Evolutionary conservation across 1,284 basidiomycete species (phyloP).

Genomic region (Ceratobasidium sp.): DNA sequence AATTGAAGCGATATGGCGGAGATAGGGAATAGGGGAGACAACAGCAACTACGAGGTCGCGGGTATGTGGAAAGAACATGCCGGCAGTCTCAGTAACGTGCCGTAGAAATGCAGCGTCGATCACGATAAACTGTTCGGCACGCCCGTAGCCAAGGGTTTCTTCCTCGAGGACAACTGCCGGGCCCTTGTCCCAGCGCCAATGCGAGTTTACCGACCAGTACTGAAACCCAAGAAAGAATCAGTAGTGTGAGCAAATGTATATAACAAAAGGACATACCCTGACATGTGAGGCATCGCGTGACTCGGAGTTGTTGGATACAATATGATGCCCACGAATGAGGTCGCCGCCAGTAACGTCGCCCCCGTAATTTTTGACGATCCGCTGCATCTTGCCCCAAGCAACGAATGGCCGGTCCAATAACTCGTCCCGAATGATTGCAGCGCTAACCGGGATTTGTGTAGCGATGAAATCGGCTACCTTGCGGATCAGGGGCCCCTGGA

Average conservation of each 20-base stretch:
- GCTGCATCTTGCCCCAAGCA: slow-evolving; percentile 43
- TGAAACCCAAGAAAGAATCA: background rate
- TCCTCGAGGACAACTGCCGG: background rate
- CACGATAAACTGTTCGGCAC: slow-evolving; percentile 30
- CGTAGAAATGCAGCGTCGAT: slow-evolving; percentile 24
- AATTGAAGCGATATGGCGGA: background rate
- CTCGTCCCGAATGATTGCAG: background rate
- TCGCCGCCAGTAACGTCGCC: slow-evolving; percentile 15
- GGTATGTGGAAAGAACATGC: slow-evolving; percentile 39
- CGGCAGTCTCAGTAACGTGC: slow-evolving; percentile 40
- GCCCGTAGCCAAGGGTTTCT: slow-evolving; percentile 10
- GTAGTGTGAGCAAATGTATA: background rate
- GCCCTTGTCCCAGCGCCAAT: slow-evolving; percentile 29
- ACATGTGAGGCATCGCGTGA: slow-evolving; percentile 19
- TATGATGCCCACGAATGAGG: slow-evolving; percentile 1
- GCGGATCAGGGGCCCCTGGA: slow-evolving; percentile 47
- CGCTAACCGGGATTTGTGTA: background rate
- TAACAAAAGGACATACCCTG: slow-evolving; percentile 1
- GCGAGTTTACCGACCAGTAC: slow-evolving; percentile 27
- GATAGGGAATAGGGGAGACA: slow-evolving; percentile 49
- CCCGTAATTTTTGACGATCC: background rate
- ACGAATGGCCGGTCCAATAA: background rate
- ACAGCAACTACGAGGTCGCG: slow-evolving; percentile 50
- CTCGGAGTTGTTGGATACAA: background rate
- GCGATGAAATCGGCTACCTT: slow-evolving; percentile 5